Conservation (phyloP, 495 filamentous ascomycete species). For the Xylaria longipes region DNA sequence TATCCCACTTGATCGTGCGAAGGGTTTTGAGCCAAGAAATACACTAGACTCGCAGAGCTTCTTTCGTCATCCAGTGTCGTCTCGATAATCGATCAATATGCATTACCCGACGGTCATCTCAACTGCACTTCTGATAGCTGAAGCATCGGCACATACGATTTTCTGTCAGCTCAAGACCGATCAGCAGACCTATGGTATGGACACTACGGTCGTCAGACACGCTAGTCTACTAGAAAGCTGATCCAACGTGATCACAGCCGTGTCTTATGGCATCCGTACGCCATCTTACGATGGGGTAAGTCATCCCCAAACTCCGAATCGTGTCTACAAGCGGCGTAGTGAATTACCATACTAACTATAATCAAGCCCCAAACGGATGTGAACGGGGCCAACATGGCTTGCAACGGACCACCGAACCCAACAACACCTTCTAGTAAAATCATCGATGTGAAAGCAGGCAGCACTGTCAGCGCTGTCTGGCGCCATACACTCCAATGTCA, state of each 20-base stretch:
- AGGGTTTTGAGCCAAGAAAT: background rate
- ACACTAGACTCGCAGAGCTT: background rate
- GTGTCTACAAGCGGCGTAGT: background rate
- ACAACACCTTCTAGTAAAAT: conserved; percentile 50
- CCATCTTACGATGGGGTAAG: conserved; percentile 49
- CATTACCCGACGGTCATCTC: background rate
- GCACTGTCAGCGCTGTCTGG: conserved; percentile 56
- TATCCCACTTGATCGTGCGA: background rate
- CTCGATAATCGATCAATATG: background rate
- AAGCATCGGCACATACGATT: conserved; percentile 51
- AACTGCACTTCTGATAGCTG: conserved; percentile 32
- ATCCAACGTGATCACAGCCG: background rate
- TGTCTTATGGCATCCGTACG: conserved; percentile 45
- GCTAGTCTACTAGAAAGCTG: background rate
- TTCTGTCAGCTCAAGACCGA: conserved; percentile 48
- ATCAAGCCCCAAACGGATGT: conserved; percentile 59
- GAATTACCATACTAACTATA: background rate
- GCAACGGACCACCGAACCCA: conserved; percentile 64
- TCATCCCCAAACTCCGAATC: background rate
- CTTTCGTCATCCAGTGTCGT: background rate
- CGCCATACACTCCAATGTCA: conserved; percentile 54
- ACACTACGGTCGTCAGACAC: background rate
- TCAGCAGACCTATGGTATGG: conserved; percentile 35
- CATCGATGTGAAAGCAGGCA: conserved; percentile 58
- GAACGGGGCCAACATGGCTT: conserved; percentile 54